Evolutionary conservation across 306 rosid species (phyloP).

Genomic region (Luffa aegyptiaca): DNA sequence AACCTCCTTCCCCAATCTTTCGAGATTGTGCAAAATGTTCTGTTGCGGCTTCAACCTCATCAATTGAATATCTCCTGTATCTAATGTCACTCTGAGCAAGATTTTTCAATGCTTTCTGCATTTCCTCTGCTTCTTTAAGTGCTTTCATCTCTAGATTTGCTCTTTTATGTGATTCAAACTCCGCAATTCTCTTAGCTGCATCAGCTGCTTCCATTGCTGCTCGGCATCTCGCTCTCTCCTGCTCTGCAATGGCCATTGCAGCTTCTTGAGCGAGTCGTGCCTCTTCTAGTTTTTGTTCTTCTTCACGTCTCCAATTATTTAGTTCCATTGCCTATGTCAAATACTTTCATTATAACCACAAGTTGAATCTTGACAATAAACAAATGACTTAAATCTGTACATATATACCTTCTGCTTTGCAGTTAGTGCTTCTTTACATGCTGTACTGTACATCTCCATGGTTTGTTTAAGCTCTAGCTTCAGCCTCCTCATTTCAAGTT

Average conservation of each 20-base stretch:
- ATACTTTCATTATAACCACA: neutral
- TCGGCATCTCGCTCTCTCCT: conserved; percentile 63
- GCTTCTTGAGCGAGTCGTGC: conserved; percentile 54
- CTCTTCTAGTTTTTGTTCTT: conserved; percentile 60
- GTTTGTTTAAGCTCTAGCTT: conserved; percentile 91
- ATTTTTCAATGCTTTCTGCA: conserved; percentile 43
- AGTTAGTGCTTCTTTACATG: conserved; percentile 66
- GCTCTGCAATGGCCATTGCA: conserved; percentile 62
- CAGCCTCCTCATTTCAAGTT: conserved; percentile 75
- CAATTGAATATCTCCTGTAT: conserved; percentile 58
- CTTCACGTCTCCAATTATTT: conserved; percentile 40
- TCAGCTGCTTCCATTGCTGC: conserved; percentile 73
- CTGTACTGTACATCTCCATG: conserved; percentile 74
- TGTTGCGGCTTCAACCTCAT: conserved; percentile 79
- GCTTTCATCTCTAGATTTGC: conserved; percentile 41
- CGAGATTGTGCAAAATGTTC: conserved; percentile 40
- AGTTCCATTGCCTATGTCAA: conserved; percentile 51
- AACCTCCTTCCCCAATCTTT: conserved; percentile 92
- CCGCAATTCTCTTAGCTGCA: conserved; percentile 69
- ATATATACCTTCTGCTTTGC: conserved; percentile 58
- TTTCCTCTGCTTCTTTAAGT: conserved; percentile 56
- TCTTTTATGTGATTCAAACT: conserved; percentile 49
- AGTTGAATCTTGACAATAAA: neutral
- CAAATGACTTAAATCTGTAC: neutral
- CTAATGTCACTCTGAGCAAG: conserved; percentile 42